A percentile compares a stretch with the other conserved stretches of the same genome.
Evolutionary conservation across 139 green algal species (phyloP).

Genomic region (Chlamydomonas incerta): DNA sequence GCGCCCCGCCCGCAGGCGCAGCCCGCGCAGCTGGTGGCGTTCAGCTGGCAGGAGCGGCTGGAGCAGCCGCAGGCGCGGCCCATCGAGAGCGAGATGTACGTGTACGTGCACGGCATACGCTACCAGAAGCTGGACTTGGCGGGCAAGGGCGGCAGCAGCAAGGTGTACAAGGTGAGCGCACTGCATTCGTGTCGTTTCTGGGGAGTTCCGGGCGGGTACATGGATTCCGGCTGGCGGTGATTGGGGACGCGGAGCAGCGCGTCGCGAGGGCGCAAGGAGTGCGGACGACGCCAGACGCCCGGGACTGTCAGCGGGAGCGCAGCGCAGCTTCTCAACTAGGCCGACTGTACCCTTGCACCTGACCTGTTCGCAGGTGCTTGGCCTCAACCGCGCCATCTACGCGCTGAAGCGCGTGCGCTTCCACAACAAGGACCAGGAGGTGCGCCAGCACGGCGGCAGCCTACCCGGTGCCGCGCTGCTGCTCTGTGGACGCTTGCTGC

Average conservation of each 20-base stretch:
- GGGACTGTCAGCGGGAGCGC: too few relatives aligned
- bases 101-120: conserved; percentile 82
- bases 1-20: conserved; percentile 37
- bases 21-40: not conserved
- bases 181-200: too few relatives aligned
- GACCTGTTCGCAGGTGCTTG: conserved; percentile 91
- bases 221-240: too few relatives aligned
- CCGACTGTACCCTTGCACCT: too few relatives aligned
- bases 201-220: too few relatives aligned
- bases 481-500: too few relatives aligned
- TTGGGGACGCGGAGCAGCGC: too few relatives aligned
- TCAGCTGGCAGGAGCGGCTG: conserved; percentile 46
- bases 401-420: conserved; percentile 96
- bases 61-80: conserved; percentile 49
- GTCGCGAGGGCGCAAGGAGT: too few relatives aligned
- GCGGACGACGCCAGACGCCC: too few relatives aligned
- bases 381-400: conserved; percentile 91
- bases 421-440: conserved; percentile 63
- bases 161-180: conserved; percentile 89
- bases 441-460: too few relatives aligned
- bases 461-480: too few relatives aligned
- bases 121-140: conserved; percentile 97
- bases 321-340: too few relatives aligned
- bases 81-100: conserved; percentile 83
- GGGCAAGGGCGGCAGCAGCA: conserved; percentile 92